Conservation (phyloP, 306 rosid species). For the Gynostemma pentaphyllum region DNA sequence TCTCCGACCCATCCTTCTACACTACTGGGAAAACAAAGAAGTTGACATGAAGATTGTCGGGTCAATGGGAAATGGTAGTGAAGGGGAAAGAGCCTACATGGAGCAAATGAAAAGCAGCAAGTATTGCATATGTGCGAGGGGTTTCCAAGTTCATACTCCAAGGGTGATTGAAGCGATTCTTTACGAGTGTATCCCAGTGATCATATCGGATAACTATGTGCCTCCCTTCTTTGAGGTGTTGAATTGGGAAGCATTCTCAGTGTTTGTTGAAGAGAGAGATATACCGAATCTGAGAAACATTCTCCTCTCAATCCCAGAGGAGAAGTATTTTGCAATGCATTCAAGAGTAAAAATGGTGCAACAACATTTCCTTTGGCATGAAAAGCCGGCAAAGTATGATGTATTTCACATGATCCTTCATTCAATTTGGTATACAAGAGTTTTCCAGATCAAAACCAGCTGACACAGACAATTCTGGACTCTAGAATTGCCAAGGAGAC, state of each 20-base stretch:
- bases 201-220: constrained; percentile 30
- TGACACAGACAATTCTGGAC: neutral
- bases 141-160: constrained; percentile 72
- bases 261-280: constrained; percentile 49
- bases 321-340: constrained; percentile 48
- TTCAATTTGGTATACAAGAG: constrained; percentile 61
- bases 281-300: constrained; percentile 46
- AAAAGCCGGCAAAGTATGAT: constrained; percentile 43
- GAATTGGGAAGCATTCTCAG: constrained; percentile 38
- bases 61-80: constrained; percentile 51
- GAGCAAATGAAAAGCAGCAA: constrained; percentile 79
- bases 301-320: constrained; percentile 62
- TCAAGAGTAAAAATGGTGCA: constrained; percentile 46
- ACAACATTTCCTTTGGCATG: constrained; percentile 61
- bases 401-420: constrained; percentile 73
- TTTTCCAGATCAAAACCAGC: constrained; percentile 34
- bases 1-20: constrained; percentile 54
- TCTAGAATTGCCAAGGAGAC: neutral
- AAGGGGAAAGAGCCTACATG: constrained; percentile 50
- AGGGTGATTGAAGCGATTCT: constrained; percentile 60
- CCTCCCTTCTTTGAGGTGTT: constrained; percentile 52
- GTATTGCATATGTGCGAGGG: constrained; percentile 82
- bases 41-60: constrained; percentile 76
- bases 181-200: constrained; percentile 45
- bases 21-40: constrained; percentile 61